A percentile compares a stretch with the other conserved stretches of the same genome.
Conservation (phyloP, 192 early-diverging fungal species). For the Backusella morwellensis region DNA sequence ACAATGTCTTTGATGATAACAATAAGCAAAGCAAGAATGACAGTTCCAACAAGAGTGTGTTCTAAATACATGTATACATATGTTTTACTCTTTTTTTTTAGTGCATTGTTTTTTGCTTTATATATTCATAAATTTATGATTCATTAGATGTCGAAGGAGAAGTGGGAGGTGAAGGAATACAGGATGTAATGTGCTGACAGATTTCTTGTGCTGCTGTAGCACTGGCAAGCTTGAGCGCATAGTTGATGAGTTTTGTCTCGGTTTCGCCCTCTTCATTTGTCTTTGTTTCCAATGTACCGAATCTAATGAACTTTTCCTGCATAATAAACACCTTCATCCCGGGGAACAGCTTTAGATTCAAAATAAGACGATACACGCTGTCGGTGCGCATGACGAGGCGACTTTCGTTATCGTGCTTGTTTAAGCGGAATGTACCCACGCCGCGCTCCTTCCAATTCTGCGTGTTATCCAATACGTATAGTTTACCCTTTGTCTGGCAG, state of each 20-base stretch:
- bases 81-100: not conserved
- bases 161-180: slow-evolving; percentile 8
- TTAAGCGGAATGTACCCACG: slow-evolving; percentile 37
- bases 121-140: not conserved
- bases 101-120: slow-evolving; percentile 1
- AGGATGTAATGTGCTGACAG: slow-evolving; percentile 24
- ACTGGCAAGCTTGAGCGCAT: slow-evolving; percentile 26
- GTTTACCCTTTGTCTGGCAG: slow-evolving; percentile 36
- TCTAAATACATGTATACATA: no score
- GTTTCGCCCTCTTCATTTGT: slow-evolving; percentile 8
- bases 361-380: slow-evolving; percentile 39
- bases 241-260: slow-evolving; percentile 22
- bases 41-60: no score
- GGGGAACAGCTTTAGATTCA: slow-evolving; percentile 37
- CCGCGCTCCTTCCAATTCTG: slow-evolving; percentile 43
- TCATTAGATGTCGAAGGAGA: not conserved
- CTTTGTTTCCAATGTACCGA: slow-evolving; percentile 34
- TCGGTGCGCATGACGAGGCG: slow-evolving; percentile 45
- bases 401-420: slow-evolving; percentile 6
- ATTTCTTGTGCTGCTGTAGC: slow-evolving; percentile 22
- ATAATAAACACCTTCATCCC: slow-evolving; percentile 37
- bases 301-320: slow-evolving; percentile 41
- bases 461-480: slow-evolving; percentile 32
- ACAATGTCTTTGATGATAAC: no score
- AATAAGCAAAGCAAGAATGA: no score